These are phyloP conservation scores for Cronartium quercuum DNA, from an alignment of 1,284 basidiomycete species.

Conservation along the genomic window DNA sequence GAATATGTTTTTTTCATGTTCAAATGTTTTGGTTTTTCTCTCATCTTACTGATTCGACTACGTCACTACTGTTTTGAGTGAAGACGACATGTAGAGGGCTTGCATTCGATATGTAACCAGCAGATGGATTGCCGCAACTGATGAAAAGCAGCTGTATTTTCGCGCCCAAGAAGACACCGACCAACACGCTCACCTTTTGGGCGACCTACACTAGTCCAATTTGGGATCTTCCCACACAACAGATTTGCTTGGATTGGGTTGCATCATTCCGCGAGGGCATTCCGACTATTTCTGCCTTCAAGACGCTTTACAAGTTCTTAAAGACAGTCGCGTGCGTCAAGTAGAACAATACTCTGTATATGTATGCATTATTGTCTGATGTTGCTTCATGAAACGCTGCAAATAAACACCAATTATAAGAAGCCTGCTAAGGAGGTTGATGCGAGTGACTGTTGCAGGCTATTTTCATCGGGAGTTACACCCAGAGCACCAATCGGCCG, in stretches of 20 bases:
- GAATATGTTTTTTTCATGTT: too few species aligned
- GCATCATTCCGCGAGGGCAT: neutral
- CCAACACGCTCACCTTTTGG: too few species aligned
- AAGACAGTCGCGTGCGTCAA: neutral
- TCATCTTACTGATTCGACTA: too few species aligned
- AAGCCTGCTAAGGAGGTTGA: conserved; percentile 6
- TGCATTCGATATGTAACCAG: too few species aligned
- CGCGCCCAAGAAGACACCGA: too few species aligned
- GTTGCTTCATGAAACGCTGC: neutral
- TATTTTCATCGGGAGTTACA: conserved; percentile 5
- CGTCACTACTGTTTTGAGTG: too few species aligned
- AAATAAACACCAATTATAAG: neutral
- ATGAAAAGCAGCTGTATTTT: too few species aligned
- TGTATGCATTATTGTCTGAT: neutral
- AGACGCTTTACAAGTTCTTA: neutral
- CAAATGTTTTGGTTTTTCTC: too few species aligned
- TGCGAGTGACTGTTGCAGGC: conserved; percentile 9
- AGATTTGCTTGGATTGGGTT: neutral
- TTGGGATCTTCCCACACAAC: too few species aligned
- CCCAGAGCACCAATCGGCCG: conserved; percentile 24
- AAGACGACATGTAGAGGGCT: too few species aligned
- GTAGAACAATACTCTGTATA: neutral
- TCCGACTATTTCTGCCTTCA: neutral
- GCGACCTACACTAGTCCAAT: too few species aligned
- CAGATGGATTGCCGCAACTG: too few species aligned